Evolutionary conservation across 768 basidiomycete species (phyloP), one percentile per base, ranked within the genome.

Genomic region (Kwoniella dejecticola): DNA sequence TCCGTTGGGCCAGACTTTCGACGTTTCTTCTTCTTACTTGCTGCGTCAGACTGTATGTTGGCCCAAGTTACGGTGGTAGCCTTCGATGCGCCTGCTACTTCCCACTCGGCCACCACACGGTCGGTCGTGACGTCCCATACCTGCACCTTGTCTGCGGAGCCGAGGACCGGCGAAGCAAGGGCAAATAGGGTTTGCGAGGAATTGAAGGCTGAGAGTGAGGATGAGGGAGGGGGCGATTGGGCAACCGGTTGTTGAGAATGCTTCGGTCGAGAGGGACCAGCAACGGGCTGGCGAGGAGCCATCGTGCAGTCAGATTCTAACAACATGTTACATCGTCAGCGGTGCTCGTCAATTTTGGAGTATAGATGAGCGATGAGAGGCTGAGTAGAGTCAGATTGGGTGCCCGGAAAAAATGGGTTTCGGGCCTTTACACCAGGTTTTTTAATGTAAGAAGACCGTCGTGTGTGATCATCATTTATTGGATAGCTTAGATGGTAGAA

Each of bases 401-500:
- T 76, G 74, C 71, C 74, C 74, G 74, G 60, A 52, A 57, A n/a
- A 67, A 72, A 71, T 72, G 67, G 74, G 74, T 66, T 57, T 57
- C 71, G 71, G 74, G 71, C 71, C 61, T 72, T 71, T 76, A 71
- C 71, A 72, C 65, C 74, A 72, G 61, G 26, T 52, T 66, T 52
- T 60, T 44, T 61, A 54, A 57, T 64, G 66, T 75, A 67, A 73
- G 74, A 62, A 76, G 74, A 76, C 74, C 74, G 74, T 76, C 74
- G 74, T 76, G 74, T 66, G 66, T 56, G 62, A 76, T 76, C 74
- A 73, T 76, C 74, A 72, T 62, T 65, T 76, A 72, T 70, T 26
- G n/a, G 52, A 29, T 21, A 46, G 4, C 11, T 42, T 11, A n/a
- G 41, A 42, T 42, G 7, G 19, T 8, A 38, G 36, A n/a, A n/a